Evolutionary conservation across 2,329 filamentous ascomycete genomes (phyloP).

Genomic region (Cladobotryum protrusum): DNA sequence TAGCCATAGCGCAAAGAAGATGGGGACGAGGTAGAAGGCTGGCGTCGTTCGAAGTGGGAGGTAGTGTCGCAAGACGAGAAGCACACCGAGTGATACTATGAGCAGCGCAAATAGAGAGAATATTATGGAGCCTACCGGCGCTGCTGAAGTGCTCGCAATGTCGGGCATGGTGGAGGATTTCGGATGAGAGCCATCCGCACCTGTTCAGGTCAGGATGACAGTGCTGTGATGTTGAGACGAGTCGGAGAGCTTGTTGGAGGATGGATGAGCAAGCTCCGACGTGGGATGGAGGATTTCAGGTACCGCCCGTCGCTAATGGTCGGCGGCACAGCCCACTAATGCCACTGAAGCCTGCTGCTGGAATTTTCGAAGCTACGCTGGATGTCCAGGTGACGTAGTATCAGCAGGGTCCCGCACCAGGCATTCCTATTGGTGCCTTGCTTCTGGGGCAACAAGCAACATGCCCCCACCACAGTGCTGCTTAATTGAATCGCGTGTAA

Average conservation of each 20-base stretch:
- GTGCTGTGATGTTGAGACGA: no score
- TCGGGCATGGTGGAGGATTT: neutral
- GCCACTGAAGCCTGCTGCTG: no score
- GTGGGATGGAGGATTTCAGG: no score
- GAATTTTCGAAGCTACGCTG: no score
- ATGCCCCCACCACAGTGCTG: conserved; percentile 3
- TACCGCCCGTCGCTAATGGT: no score
- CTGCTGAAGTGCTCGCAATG: conserved; percentile 31
- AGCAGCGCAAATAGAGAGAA: conserved; percentile 70
- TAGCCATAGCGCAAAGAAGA: conserved; percentile 92
- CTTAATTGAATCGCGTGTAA: conserved; percentile 21
- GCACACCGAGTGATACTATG: conserved; percentile 66
- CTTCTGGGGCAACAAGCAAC: neutral
- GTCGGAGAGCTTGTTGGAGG: no score
- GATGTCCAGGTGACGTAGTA: no score
- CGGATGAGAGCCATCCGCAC: conserved; percentile 18
- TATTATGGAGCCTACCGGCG: conserved; percentile 70
- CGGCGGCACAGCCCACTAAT: no score
- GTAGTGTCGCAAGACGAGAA: conserved; percentile 83
- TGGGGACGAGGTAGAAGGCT: conserved; percentile 80
- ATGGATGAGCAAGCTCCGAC: no score
- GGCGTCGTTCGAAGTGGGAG: conserved; percentile 86
- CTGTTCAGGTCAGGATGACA: neutral
- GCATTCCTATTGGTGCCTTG: neutral
- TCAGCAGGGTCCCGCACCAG: neutral